Evolutionary conservation across 495 filamentous ascomycete genomes (phyloP).

Genomic region (Xylaria acuta): DNA sequence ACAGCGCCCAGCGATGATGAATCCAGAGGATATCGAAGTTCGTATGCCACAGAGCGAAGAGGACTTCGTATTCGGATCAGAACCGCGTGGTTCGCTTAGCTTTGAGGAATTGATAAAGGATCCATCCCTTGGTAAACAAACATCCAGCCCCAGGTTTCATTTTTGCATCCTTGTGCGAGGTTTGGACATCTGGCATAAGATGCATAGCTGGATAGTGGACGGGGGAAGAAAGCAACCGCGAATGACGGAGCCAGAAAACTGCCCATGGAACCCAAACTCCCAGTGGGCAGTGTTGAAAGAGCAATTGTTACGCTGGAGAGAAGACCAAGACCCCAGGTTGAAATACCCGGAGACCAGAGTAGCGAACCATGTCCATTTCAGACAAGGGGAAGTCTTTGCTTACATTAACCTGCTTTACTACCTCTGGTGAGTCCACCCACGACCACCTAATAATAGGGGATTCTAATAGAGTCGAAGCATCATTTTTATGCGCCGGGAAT

Average conservation of each 20-base stretch:
- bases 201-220: conserved; percentile 23
- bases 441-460: neutral
- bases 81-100: neutral
- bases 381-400: conserved; percentile 23
- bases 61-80: conserved; percentile 8
- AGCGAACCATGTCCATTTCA: conserved; percentile 15
- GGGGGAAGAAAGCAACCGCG: conserved; percentile 18
- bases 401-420: conserved; percentile 23
- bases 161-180: conserved; percentile 17
- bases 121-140: neutral
- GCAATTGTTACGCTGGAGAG: conserved; percentile 12
- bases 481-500: conserved; percentile 20
- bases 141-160: conserved; percentile 15
- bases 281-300: conserved; percentile 17
- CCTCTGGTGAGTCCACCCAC: conserved; percentile 14
- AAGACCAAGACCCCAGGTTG: conserved; percentile 19
- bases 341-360: conserved; percentile 21
- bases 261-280: conserved; percentile 20
- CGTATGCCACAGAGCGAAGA: conserved; percentile 21
- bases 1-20: conserved; percentile 21
- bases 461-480: conserved; percentile 2
- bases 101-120: conserved; percentile 12
- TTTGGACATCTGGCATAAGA: conserved; percentile 23
- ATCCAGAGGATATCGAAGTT: conserved; percentile 18
- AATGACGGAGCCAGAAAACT: conserved; percentile 21